Evolutionary conservation across 2,329 filamentous ascomycete genomes (phyloP), one percentile per base, ranked within the genome.

Genomic region (Aspergillus persii): DNA sequence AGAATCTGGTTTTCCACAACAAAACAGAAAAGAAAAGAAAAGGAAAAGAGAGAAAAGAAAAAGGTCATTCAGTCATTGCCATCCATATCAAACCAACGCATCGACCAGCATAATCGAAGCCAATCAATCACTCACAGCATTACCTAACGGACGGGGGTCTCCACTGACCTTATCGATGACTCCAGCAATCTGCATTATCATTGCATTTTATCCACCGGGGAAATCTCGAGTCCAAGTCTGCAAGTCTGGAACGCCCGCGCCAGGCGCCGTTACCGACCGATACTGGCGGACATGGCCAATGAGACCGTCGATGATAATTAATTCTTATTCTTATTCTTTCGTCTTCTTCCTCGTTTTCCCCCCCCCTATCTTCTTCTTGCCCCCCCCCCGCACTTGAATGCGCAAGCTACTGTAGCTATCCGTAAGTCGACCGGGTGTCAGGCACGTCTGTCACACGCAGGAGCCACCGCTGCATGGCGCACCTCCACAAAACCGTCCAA

Each of bases 111-210:
- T 31, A 8, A 36, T 11, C 33, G 11, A 36, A 23, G 18, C 11
- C 33, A 36, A 36, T 36, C 33, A 41, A 41, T 41, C 36, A 41
- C 36, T 41, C 36, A 41, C 36, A n/a, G 36, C n/a, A 41, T 41
- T 55, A 56, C 54, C 54, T 49, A 49, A 30, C 7, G 4, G 3
- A 11, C 23, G 18, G 18, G 46, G 12, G 52, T 60, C 59, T 58
- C 58, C 63, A 66, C 53, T 83, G 70, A 26, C 74, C 70, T 73
- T 67, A 74, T 71, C 66, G 67, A 68, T 29, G 57, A 60, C 50
- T 54, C 50, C 50, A n/a, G 15, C 18, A 23, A 23, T 23, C 18
- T 23, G 18, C 18, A 23, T 23, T 23, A 23, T n/a, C n/a, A n/a
- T n/a, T n/a, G n/a, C n/a, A n/a, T n/a, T n/a, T 23, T 23, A 23